Evolutionary conservation across 1,284 basidiomycete genomes (phyloP), one percentile per base, ranked within the genome.

Genomic region (Marasmius tenuissimus): DNA sequence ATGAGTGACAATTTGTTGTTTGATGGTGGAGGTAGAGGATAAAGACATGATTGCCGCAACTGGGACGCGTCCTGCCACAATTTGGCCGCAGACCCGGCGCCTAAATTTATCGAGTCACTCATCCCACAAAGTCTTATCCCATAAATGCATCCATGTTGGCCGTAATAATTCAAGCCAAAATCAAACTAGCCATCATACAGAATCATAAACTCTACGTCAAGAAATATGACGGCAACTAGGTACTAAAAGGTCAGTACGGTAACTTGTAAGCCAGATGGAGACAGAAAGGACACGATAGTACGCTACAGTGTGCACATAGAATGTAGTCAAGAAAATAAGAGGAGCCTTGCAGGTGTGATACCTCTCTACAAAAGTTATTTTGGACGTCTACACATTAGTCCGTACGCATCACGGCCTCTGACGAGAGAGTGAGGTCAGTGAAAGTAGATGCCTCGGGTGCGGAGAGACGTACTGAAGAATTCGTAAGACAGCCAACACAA

Each of bases 401-500:
- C 47, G 78, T 75, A 69, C 88, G 86, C 76, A 91, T 91, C 47
- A 86, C 85, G 62, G 83, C 85, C 77, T 91, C 88, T 91, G 77
- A 59, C 71, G 66, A 57, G 61, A 42, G n/a, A 53, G 61, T 35
- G 52, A 57, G 66, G 54, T 67, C 64, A 59, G 54, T 20, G 62
- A 42, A 50, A 49, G 56, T 64, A 11, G 10, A 59, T 61, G 45
- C 45, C 39, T 62, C 47, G 10, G 9, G 37, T n/a, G 57, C 56
- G 56, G 60, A 57, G 57, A 49, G 14, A 88, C 93, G 79, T 73
- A 96, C 93, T 96, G 84, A 96, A 97, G 79, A 96, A 96, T 77
- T 97, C 94, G 72, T 97, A 97, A 57, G 92, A 94, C 73, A 98
- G 80, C 97, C 97, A 99, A 77, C 94, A 97, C 57, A 99, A 83